Evolutionary conservation across 169 alveolate genomes (phyloP), one percentile per base, ranked within the genome.

Genomic region (Plasmodium reichenowi): DNA sequence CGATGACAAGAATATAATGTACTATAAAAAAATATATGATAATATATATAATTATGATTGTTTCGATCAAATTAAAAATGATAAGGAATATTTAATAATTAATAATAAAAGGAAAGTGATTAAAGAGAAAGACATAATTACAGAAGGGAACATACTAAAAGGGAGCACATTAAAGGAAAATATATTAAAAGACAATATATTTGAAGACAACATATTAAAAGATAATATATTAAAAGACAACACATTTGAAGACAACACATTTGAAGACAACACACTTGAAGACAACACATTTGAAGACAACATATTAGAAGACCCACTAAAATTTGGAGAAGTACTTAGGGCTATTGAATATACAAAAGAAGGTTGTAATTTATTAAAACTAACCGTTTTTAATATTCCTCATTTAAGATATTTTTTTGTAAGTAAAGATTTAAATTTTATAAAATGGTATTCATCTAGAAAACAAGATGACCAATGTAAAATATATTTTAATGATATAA

Each of bases 331-430:
- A 45, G 89, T 66, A 1, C 29, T 63, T 15, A 78, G 78, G 15
- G 89, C 89, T 32, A 78, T 78, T 8, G 89, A 78, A 59, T 78
- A 59, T 70, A 48, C 78, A 64, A 78, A 78, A 43, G 89, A 78
- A 78, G 89, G 89, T 50, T 26, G 78, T 1, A 78, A 78, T 20
- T 70, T 78, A 47, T 45, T 78, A 6, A 78, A 78, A 22, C 89
- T 64, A n/a, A 78, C 89, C 3, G 22, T 78, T 22, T 78, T 64
- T 66, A 78, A 71, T 43, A 59, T 78, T 2, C 89, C 89, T 2
- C 89, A 78, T 58, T 64, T 78, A 66, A 64, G 89, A 6, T 78
- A 26, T 58, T 64, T 78, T 70, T 64, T 78, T 58, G 17, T 78
- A 52, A 78, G 80, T 48, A 78, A 78, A 52, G 62, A 78, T 48